Conservation (phyloP, 2,329 filamentous ascomycete genomes). For the Knufia petricola region DNA sequence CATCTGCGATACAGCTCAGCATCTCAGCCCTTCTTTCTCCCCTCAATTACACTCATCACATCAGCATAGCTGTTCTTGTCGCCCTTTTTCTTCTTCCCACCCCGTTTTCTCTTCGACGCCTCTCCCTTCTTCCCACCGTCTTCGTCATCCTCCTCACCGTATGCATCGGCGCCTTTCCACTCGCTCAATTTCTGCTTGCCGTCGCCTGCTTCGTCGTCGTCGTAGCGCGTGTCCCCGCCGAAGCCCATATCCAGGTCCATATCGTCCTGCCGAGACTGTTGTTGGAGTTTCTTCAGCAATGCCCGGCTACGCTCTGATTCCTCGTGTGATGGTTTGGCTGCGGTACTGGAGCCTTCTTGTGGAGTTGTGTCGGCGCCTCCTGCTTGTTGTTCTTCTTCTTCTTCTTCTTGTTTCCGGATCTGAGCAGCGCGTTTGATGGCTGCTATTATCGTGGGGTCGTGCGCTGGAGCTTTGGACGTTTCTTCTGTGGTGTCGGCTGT, state of each 20-base stretch:
- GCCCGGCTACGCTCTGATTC: conserved; percentile 61
- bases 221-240: conserved; percentile 66
- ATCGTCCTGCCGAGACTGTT: conserved; percentile 63
- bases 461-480: conserved; percentile 39
- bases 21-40: conserved; percentile 33
- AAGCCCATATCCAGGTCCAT: conserved; percentile 94
- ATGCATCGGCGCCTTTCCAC: conserved; percentile 18
- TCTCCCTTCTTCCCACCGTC: conserved; percentile 32
- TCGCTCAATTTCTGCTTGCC: conserved; percentile 38
- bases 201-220: conserved; percentile 67
- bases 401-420: conserved; percentile 38
- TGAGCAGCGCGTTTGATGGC: conserved; percentile 76
- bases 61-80: conserved; percentile 61
- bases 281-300: conserved; percentile 55
- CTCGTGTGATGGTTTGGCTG: conserved; percentile 34
- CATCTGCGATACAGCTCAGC: too few species aligned
- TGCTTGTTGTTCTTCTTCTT: too few species aligned
- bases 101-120: conserved; percentile 37
- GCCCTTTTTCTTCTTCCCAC: conserved; percentile 43
- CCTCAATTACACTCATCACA: conserved; percentile 69
- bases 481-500: conserved; percentile 44
- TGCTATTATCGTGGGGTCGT: conserved; percentile 68
- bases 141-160: conserved; percentile 57
- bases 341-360: conserved; percentile 23
- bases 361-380: conserved; percentile 23